These are phyloP conservation scores for Aspergillus kassunensis DNA, from an alignment of 495 filamentous ascomycete genomes.

Conservation along the genomic window DNA sequence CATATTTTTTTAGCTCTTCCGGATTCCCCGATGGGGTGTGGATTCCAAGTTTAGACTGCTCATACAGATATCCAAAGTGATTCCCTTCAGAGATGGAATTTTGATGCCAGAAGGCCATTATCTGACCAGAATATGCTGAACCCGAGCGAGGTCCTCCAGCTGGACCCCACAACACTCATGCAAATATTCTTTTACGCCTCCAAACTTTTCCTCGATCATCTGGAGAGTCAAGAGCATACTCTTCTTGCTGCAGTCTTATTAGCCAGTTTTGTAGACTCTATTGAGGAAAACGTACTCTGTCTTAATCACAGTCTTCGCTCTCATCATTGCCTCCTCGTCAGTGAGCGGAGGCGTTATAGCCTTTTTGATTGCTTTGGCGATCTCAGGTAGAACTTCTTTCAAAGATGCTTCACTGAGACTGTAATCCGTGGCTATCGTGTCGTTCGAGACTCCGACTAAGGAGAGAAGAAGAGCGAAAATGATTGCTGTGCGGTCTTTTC, in stretches of 20 bases:
- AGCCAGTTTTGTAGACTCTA: background rate
- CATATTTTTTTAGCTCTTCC: too few species aligned
- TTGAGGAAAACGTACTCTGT: background rate
- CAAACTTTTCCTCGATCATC: background rate
- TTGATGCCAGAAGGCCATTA: too few species aligned
- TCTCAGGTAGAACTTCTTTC: background rate
- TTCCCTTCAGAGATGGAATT: too few species aligned
- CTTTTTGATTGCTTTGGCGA: background rate
- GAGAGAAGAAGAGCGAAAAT: background rate
- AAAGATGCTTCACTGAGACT: background rate
- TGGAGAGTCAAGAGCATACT: background rate
- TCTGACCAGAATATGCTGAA: background rate
- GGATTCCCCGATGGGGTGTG: too few species aligned
- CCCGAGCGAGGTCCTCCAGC: background rate
- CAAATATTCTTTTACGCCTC: background rate
- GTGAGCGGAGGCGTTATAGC: background rate
- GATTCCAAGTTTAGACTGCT: too few species aligned
- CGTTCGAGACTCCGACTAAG: background rate
- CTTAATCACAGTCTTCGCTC: background rate
- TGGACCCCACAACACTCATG: background rate
- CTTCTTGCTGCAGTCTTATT: background rate
- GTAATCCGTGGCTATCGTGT: background rate
- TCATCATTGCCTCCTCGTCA: background rate
- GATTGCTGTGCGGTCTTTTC: slow-evolving; percentile 9
- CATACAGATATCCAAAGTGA: too few species aligned